Evolutionary conservation across 768 basidiomycete species (phyloP).

Genomic region (Mycena leptocephala): DNA sequence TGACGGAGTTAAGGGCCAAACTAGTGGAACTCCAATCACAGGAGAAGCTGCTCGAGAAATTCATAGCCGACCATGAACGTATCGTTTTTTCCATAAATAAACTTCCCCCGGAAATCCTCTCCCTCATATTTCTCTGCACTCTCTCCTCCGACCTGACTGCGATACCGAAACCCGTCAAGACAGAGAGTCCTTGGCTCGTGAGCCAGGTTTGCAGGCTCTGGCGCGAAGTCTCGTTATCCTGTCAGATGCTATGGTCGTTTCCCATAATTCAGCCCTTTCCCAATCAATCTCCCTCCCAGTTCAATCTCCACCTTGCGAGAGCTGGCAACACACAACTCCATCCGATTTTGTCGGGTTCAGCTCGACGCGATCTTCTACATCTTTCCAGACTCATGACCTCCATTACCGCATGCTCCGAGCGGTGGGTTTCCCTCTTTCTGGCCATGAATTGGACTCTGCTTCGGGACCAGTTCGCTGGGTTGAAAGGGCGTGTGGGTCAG

Average conservation of each 20-base stretch:
- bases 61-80: not conserved
- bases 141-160: too few species aligned
- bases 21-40: not conserved
- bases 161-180: not conserved
- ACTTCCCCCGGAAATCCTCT: constrained; percentile 8
- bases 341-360: not conserved
- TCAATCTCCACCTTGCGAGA: constrained; percentile 1
- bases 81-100: constrained; percentile 12
- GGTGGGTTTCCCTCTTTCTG: not conserved
- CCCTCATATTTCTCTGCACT: not conserved
- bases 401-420: not conserved
- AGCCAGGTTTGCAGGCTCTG: constrained; percentile 12
- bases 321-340: constrained; percentile 6
- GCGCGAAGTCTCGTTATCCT: not conserved
- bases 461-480: not conserved
- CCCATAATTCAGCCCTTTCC: not conserved
- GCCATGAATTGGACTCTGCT: not conserved
- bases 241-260: not conserved
- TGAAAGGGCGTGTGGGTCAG: not conserved
- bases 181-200: not conserved
- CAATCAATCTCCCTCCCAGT: not conserved
- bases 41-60: not conserved
- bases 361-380: too few species aligned
- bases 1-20: not conserved
- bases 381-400: not conserved